These are phyloP conservation scores for Blastocystis sp. DNA, from an alignment of 352 stramenopile species.

Conservation along the genomic window DNA sequence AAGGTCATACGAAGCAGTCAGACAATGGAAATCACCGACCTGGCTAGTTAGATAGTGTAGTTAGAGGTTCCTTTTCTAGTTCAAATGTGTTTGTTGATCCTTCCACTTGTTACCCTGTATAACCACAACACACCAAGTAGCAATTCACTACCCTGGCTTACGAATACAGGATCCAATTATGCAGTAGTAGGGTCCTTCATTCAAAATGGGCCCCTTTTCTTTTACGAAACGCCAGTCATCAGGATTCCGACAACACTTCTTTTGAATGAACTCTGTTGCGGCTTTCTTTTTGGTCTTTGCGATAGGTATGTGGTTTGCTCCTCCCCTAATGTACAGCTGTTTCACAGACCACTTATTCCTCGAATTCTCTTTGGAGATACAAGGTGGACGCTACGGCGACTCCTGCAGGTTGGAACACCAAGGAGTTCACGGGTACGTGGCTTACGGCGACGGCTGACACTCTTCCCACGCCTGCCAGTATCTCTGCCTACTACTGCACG, in stretches of 20 bases:
- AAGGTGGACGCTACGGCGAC: neutral
- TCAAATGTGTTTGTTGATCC: too few relatives aligned
- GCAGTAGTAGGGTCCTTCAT: too few relatives aligned
- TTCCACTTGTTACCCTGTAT: too few relatives aligned
- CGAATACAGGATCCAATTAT: too few relatives aligned
- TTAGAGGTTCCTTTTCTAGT: too few relatives aligned
- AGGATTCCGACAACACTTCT: neutral
- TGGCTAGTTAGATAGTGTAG: too few relatives aligned
- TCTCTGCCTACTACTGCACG: conserved; percentile 2
- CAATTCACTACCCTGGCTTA: too few relatives aligned
- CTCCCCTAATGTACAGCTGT: neutral
- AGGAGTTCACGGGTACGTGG: neutral
- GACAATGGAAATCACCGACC: too few relatives aligned
- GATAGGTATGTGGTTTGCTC: neutral
- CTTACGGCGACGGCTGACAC: neutral
- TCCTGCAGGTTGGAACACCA: neutral
- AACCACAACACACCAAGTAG: too few relatives aligned
- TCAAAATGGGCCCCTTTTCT: neutral
- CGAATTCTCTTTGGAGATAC: neutral
- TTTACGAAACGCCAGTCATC: neutral
- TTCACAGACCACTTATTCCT: neutral
- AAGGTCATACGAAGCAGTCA: neutral
- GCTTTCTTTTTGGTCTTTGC: neutral
- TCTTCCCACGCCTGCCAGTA: neutral
- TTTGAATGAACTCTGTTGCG: too few relatives aligned